Base-by-base conservation (phyloP, 2,329 filamentous ascomycete species). In the Myriosclerotinia scirpicola region DNA sequence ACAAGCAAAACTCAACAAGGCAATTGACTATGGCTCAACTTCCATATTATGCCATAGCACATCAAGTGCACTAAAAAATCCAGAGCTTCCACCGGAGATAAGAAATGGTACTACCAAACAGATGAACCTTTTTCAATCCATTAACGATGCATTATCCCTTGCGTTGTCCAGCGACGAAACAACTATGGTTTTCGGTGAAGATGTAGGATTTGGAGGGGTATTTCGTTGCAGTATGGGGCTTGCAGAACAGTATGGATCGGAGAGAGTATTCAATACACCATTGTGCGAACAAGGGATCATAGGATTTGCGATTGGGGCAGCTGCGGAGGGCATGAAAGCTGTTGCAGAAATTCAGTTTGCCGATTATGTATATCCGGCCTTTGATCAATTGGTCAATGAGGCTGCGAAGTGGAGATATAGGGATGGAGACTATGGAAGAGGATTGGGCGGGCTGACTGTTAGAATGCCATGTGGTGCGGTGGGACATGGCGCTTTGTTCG, bases 181-280 rank as follows among this genome's bases (percentile, higher is more conserved):
- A 22, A 92, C 97, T 30, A 81, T 98, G 66, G 84, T 99, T 12
- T 99, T 99, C 74, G 95, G 95, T 53, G 95, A 99, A 79, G 95
- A 99, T 76, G 93, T 99, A 9, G 92, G 95, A 17, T 99, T 99
- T 73, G 95, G 95, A 53, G 95, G 95, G 64, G 95, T 99, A 20
- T 99, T 99, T 76, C 86, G 95, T 66, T 97, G 93, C 79, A 94
- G 92, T 42, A 94, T 95, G 87, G 92, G 93, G 73, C 84, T 99
- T 20, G 88, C 92, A 42, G 90, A 93, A 69, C 92, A 92, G 66
- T 96, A 95, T 77, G 95, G 95, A 11, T 84, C 87, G 2, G 90
- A 95, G 67, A 85, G 95, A 67, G 93, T 99, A 44, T 99, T 99
- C 83, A 98, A 99, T 79, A 98, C 93, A 22, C 95, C 95, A 0